Evolutionary conservation across 2,329 filamentous ascomycete species (phyloP), one percentile per base, ranked within the genome.

Genomic region (Colletotrichum sp.): DNA sequence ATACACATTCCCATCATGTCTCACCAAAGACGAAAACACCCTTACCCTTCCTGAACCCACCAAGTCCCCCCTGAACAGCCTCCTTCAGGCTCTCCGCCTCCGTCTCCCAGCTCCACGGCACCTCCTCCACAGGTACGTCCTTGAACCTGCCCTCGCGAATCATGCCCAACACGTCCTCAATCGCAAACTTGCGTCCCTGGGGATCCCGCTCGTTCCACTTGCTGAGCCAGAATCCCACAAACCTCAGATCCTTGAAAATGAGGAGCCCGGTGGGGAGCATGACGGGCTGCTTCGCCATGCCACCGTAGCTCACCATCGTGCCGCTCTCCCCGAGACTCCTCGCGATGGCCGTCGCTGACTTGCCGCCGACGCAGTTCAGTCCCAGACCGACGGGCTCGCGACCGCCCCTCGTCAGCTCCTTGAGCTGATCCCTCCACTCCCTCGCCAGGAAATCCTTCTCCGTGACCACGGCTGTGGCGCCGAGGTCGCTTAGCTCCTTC

Each of bases 201-300:
- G 93, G 91, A 80, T 98, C 90, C 78, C 89, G 87, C 82, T 96
- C 93, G 64, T 94, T 95, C 96, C 97, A 99, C 76, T 90, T 92
- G 82, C 94, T 97, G 28, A 99, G 92, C 97, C 97, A 99, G 85
- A 99, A 99, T 6, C 97, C 98, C 77, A 95, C 91, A 82, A 98
- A 98, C 68, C 92, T 90, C 69, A 99, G 89, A 80, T 99, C 93
- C 85, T 96, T 97, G 88, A 99, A 99, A 80, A 99, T 99, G 76
- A 99, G 88, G 79, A 98, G 88, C 0, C 94, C 95, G 1, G 96
- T 94, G 0, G 96, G 95, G 77, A 99, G 86, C 8, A 90, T 89
- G 30, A 98, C 90, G 1, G 96, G 96, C 87, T 98, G 93, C 83
- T 94, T 95, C 39, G 95, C 93, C 97, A 99, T 99, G 67, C 95